Base-by-base conservation (phyloP, 1,284 basidiomycete species). In the Austropuccinia psidii region DNA sequence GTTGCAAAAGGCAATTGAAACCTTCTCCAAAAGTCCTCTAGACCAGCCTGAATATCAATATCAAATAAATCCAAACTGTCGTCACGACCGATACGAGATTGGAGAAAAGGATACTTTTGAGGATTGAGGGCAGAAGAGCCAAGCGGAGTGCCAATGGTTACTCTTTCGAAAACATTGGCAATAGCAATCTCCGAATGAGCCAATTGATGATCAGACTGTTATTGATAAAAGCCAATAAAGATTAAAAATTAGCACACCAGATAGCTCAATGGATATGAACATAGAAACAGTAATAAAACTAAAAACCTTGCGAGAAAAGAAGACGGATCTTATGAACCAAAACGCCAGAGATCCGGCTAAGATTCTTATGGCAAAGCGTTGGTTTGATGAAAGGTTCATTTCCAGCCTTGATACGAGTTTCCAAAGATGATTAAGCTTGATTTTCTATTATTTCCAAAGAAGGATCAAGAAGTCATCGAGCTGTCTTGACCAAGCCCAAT, bases 21-120 rank as follows among this genome's bases (percentile, higher is more conserved):
- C 29, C 90, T 84, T 19, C 89, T 87, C 93, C 93, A 97, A 79
- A 89, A 96, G 81, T 96, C 91, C 67, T 84, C 79, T 54, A 89
- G 85, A 11, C 93, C 93, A 77, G 90, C 86, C 61, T 83, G 81
- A 68, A 96, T 87, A 64, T 90, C 83, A 75, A 86, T 84, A 72
- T 87, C 86, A 77, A 96, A 87, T 72, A 96, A 83, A 79, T 95
- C 93, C 0, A 86, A 85, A 47, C 87, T 83, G 77, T 92, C 87
- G 67, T 79, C 77, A 54, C 78, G 76, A 24, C 77, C 77, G 45
- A 80, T 86, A 37, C 93, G 85, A 1, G 86, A 85, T 82, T 97
- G 94, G 45, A 96, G 81, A 79, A 93, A 96, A 21, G 87, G 86
- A 82, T 93, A 87, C 76, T 88, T 88, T 75, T 91, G 89, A 8